phyloP scores from a whole-genome alignment of 2,329 filamentous ascomycete genomes.

The Trichoderma atrobrunneum region DNA sequence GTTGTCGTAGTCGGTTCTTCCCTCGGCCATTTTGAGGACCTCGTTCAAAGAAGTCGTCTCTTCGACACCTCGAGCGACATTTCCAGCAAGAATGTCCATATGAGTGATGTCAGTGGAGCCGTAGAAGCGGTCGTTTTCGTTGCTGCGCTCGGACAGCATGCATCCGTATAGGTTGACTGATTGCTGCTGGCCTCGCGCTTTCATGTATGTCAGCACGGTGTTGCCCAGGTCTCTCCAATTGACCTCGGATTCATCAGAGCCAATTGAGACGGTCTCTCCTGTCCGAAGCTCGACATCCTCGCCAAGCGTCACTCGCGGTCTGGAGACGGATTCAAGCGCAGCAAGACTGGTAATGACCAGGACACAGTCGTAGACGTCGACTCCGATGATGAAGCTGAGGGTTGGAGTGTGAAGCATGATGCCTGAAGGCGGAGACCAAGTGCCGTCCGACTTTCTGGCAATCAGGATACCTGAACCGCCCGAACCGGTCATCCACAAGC shows the following conservation, averaged over 20 bases:
- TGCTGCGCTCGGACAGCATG: conserved; percentile 53
- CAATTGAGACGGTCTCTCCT: conserved; percentile 66
- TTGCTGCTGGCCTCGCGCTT: conserved; percentile 55
- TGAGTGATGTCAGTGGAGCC: conserved; percentile 45
- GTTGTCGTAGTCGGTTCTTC: conserved; percentile 71
- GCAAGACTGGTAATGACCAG: conserved; percentile 86
- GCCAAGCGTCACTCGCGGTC: conserved; percentile 74
- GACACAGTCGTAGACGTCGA: conserved; percentile 95
- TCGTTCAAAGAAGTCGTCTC: conserved; percentile 65
- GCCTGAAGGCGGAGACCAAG: conserved; percentile 87
- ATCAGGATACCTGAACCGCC: conserved; percentile 87
- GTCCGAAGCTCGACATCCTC: conserved; percentile 74
- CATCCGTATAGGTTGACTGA: conserved; percentile 55
- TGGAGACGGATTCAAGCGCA: conserved; percentile 80
- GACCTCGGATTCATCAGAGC: conserved; percentile 50
- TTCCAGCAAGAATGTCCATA: conserved; percentile 56
- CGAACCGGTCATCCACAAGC: conserved; percentile 86
- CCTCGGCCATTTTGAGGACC: conserved; percentile 85
- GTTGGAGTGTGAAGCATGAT: conserved; percentile 88
- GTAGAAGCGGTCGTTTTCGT: conserved; percentile 62
- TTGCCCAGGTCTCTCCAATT: conserved; percentile 52
- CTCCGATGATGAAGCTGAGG: conserved; percentile 83
- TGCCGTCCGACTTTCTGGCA: conserved; percentile 77
- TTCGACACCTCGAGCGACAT: conserved; percentile 52
- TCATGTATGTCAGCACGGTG: conserved; percentile 58